These are phyloP conservation scores for Glycyrrhiza uralensis DNA, from an alignment of 306 rosid species.

Conservation along the genomic window DNA sequence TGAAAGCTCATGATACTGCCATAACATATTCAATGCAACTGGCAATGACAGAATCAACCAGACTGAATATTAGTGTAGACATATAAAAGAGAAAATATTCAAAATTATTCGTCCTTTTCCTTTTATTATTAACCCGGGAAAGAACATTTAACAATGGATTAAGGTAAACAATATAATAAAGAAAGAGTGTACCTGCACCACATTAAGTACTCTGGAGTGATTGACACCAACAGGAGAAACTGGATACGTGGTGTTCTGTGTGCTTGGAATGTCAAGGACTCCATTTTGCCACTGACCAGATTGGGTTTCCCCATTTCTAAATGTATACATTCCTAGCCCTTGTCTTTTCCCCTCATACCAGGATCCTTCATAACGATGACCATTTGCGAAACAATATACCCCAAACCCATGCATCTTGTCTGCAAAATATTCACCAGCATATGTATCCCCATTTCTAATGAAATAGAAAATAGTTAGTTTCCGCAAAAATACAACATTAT, in stretches of 20 bases:
- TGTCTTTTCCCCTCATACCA: slow-evolving; percentile 99
- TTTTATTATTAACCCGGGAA: not conserved
- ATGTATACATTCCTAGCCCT: slow-evolving; percentile 98
- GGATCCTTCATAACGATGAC: slow-evolving; percentile 89
- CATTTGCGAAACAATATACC: slow-evolving; percentile 84
- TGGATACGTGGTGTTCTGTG: slow-evolving; percentile 60
- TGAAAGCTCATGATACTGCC: not conserved
- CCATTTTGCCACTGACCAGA: slow-evolving; percentile 99
- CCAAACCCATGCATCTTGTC: slow-evolving; percentile 99
- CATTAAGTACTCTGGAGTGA: slow-evolving; percentile 93
- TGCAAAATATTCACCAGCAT: slow-evolving; percentile 90
- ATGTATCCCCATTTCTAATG: slow-evolving; percentile 85
- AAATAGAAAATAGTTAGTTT: slow-evolving; percentile 10
- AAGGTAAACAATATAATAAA: not conserved
- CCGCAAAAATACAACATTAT: not conserved
- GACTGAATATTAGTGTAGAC: not conserved
- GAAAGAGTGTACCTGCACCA: slow-evolving; percentile 65
- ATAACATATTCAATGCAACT: not conserved
- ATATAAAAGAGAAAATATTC: not conserved
- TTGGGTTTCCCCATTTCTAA: slow-evolving; percentile 94
- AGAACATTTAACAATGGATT: not conserved
- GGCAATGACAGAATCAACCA: slow-evolving; percentile 1
- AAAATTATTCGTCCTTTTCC: not conserved
- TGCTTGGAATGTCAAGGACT: slow-evolving; percentile 83
- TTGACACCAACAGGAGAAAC: slow-evolving; percentile 81